Percentiles rank a stretch among this genome's conserved stretches.
phyloP scores from a whole-genome alignment of 805 yeast genomes.

The Lipomyces orientalis region DNA sequence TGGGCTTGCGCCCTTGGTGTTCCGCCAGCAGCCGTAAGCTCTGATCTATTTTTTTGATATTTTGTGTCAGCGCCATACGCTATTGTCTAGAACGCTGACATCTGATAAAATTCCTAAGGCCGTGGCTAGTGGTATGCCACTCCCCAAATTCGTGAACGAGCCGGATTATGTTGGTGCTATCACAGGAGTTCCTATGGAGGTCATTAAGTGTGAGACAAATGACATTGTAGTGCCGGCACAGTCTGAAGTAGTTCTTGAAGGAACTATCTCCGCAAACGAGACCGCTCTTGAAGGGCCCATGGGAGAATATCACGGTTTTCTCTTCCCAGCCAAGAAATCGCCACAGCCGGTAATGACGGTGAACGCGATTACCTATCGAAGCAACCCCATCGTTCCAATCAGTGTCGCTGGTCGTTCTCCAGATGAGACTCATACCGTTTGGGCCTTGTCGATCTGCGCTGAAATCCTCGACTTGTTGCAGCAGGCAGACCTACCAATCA shows the following conservation, averaged over 20 bases:
- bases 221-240: background rate
- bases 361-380: background rate
- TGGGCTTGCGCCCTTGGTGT: conserved; percentile 3
- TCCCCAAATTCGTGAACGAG: background rate
- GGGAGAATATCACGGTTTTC: conserved; percentile 1
- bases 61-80: background rate
- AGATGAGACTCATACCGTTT: background rate
- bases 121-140: background rate
- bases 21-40: conserved; percentile 1
- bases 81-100: background rate
- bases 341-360: conserved; percentile 1
- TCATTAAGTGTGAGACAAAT: conserved; percentile 1
- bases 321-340: conserved; percentile 2
- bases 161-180: conserved; percentile 1
- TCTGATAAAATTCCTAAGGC: background rate
- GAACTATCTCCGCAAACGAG: conserved; percentile 2
- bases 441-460: conserved; percentile 3
- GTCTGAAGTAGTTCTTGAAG: background rate
- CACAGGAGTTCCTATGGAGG: conserved; percentile 2
- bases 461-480: background rate
- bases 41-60: background rate
- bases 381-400: conserved; percentile 1
- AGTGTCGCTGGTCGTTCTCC: background rate
- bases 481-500: conserved; percentile 2
- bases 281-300: background rate